Conservation (phyloP, 1,284 basidiomycete species). For the Porodaedalea pini region DNA sequence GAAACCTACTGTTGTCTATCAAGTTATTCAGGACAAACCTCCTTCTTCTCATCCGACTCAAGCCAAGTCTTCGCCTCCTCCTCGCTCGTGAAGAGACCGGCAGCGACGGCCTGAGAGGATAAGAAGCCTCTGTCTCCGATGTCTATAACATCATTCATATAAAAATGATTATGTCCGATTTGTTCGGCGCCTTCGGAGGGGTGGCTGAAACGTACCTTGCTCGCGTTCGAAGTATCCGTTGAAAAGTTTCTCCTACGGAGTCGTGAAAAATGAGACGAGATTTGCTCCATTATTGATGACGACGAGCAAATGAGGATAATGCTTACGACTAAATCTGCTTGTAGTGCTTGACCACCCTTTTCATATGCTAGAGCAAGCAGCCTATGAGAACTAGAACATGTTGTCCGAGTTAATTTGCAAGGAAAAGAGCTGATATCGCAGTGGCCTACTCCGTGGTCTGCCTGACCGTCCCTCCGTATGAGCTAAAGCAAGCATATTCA, state of each 20-base stretch:
- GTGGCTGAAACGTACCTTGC: conserved; percentile 11
- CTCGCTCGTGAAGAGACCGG: conserved; percentile 5
- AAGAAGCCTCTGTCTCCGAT: conserved; percentile 16
- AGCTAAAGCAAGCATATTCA: conserved; percentile 1
- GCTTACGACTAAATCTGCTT: conserved; percentile 13
- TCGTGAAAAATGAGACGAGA: background rate
- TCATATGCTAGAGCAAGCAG: conserved; percentile 17
- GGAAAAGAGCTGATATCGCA: background rate
- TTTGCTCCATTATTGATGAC: too few relatives aligned
- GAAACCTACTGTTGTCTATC: background rate
- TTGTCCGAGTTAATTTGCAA: background rate
- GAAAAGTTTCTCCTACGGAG: conserved; percentile 17
- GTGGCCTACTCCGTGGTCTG: conserved; percentile 17
- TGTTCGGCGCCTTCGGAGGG: too few relatives aligned
- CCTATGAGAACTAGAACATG: conserved; percentile 12
- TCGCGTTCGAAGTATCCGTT: conserved; percentile 19
- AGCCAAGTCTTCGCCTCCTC: conserved; percentile 17
- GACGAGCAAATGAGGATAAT: background rate
- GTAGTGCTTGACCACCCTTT: conserved; percentile 14
- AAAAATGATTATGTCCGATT: background rate
- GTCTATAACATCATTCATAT: background rate
- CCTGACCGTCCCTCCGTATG: conserved; percentile 15
- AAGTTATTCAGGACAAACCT: background rate
- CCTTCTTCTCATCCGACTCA: conserved; percentile 13
- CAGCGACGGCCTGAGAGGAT: conserved; percentile 11